Conservation (phyloP, 305 asterid species). For the Fraxinus floribunda region DNA sequence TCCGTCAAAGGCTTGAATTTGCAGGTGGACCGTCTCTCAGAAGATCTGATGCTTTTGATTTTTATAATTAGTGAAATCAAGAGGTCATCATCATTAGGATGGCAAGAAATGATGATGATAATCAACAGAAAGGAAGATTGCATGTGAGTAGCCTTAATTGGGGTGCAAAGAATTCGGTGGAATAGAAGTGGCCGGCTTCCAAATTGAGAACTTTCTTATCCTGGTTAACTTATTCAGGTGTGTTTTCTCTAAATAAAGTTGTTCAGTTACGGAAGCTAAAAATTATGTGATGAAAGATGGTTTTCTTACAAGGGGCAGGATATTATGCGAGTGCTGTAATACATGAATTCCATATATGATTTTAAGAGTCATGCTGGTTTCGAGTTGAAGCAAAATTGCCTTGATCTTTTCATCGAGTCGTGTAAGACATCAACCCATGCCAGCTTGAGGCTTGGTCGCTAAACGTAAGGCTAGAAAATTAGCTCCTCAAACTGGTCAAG, state of each 20-base stretch:
- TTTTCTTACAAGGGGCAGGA: conserved; percentile 54
- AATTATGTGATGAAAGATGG: conserved; percentile 75
- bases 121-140: conserved; percentile 63
- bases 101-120: conserved; percentile 47
- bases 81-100: conserved; percentile 66
- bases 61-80: conserved; percentile 72
- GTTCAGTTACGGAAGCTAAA: conserved; percentile 64
- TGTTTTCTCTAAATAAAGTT: conserved; percentile 55
- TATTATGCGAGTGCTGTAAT: conserved; percentile 71
- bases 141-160: not conserved
- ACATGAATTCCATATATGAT: conserved; percentile 58
- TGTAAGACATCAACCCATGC: conserved; percentile 80
- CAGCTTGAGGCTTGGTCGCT: conserved; percentile 96
- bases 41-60: conserved; percentile 46
- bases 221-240: conserved; percentile 74
- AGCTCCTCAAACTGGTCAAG: conserved; percentile 39
- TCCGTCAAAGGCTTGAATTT: conserved; percentile 55
- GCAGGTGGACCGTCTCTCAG: conserved; percentile 44
- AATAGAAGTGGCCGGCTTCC: conserved; percentile 67
- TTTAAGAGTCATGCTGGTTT: conserved; percentile 75
- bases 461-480: conserved; percentile 72
- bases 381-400: conserved; percentile 49
- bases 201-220: conserved; percentile 70
- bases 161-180: conserved; percentile 59
- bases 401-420: conserved; percentile 70